phyloP scores from a whole-genome alignment of 495 filamentous ascomycete species.

The Articulospora tetracladia region DNA sequence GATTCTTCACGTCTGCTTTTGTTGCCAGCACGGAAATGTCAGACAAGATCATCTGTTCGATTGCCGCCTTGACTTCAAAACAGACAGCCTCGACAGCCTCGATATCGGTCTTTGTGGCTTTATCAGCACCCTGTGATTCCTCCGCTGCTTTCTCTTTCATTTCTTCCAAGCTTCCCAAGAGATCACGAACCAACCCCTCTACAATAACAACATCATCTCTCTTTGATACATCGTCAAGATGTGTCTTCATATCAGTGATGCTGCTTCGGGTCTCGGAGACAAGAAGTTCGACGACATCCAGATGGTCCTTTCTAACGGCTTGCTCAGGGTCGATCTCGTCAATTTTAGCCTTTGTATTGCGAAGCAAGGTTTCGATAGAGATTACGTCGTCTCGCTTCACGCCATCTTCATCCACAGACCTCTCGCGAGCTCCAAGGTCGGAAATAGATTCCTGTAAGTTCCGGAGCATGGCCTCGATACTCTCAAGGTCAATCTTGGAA shows the following conservation, averaged over 20 bases:
- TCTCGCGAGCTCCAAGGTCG: constrained; percentile 40
- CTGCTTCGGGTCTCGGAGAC: constrained; percentile 68
- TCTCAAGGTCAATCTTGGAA: constrained; percentile 24
- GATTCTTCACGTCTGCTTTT: constrained; percentile 49
- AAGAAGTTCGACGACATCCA: constrained; percentile 67
- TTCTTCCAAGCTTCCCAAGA: constrained; percentile 70
- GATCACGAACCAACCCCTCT: constrained; percentile 70
- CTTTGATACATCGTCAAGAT: constrained; percentile 60
- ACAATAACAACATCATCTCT: constrained; percentile 76
- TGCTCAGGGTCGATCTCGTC: constrained; percentile 68
- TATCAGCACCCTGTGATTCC: constrained; percentile 61
- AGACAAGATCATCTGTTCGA: constrained; percentile 66
- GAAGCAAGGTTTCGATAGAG: constrained; percentile 82
- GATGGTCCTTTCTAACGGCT: constrained; percentile 66
- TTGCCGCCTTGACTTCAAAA: constrained; percentile 70
- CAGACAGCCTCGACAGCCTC: constrained; percentile 74
- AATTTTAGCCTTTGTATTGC: constrained; percentile 77
- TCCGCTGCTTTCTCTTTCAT: constrained; percentile 59
- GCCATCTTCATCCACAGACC: constrained; percentile 32
- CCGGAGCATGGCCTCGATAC: constrained; percentile 25
- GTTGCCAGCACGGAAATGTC: constrained; percentile 64
- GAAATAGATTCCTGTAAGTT: constrained; percentile 54
- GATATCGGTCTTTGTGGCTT: constrained; percentile 71
- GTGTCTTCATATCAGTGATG: constrained; percentile 52
- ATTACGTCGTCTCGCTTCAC: constrained; percentile 73